These are phyloP conservation scores for Bipolaris cookei DNA, from an alignment of 2,329 filamentous ascomycete species.

Conservation along the genomic window DNA sequence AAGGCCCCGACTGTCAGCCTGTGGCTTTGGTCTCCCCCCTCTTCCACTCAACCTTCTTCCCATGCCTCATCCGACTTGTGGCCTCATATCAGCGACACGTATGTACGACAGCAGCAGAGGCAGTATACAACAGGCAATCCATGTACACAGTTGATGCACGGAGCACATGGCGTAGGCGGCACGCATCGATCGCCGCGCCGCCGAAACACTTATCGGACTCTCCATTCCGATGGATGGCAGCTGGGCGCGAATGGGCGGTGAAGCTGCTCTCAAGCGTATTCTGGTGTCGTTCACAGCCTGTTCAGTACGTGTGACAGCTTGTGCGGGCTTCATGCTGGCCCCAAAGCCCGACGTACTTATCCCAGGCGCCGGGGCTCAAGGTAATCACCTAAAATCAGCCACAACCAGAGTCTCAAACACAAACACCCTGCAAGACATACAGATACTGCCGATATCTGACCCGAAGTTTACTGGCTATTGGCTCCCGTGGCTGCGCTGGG, in stretches of 20 bases:
- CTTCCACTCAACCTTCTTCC: background rate
- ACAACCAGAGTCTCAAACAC: constrained; percentile 13
- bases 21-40: background rate
- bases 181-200: constrained; percentile 5
- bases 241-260: constrained; percentile 7
- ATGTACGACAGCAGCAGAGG: background rate
- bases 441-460: background rate
- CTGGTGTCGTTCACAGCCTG: constrained; percentile 4
- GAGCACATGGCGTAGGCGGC: constrained; percentile 4
- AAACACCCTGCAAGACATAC: constrained; percentile 12
- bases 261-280: background rate
- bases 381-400: constrained; percentile 13
- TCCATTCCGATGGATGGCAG: constrained; percentile 3
- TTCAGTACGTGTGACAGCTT: constrained; percentile 6
- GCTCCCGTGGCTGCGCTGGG: background rate
- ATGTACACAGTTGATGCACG: background rate
- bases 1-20: background rate
- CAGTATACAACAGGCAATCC: background rate
- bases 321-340: constrained; percentile 20
- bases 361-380: constrained; percentile 19
- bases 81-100: background rate
- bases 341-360: constrained; percentile 18
- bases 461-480: background rate
- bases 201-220: constrained; percentile 3
- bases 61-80: background rate